phyloP scores from a whole-genome alignment of 768 basidiomycete genomes.

The Phallus indusiatus region DNA sequence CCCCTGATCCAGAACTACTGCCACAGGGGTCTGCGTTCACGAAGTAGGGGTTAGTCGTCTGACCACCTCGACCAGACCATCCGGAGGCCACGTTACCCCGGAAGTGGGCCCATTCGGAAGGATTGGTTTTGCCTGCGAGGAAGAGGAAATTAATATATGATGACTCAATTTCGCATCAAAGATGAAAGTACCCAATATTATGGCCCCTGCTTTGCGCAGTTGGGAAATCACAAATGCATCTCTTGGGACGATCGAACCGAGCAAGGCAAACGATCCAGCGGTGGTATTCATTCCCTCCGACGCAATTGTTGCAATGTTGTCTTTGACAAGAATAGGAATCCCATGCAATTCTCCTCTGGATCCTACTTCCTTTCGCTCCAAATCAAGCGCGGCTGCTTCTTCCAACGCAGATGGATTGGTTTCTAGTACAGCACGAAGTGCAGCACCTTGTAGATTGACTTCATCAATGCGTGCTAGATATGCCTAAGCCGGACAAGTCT shows the following conservation, averaged over 20 bases:
- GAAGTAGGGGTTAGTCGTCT: constrained; percentile 31
- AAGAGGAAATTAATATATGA: neutral
- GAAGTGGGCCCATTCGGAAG: constrained; percentile 35
- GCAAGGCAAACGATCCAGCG: constrained; percentile 23
- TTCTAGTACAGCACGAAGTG: constrained; percentile 50
- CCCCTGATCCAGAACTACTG: constrained; percentile 34
- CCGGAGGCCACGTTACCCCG: constrained; percentile 30
- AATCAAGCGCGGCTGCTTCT: constrained; percentile 42
- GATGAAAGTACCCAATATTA: constrained; percentile 20
- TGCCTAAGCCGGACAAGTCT: constrained; percentile 28
- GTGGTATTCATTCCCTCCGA: constrained; percentile 19
- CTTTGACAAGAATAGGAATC: constrained; percentile 44
- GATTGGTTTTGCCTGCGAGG: constrained; percentile 27
- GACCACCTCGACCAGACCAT: constrained; percentile 39
- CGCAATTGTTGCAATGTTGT: constrained; percentile 27
- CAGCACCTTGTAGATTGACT: constrained; percentile 53
- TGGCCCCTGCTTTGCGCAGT: constrained; percentile 26
- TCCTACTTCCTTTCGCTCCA: constrained; percentile 31
- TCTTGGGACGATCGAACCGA: constrained; percentile 23
- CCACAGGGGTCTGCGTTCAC: constrained; percentile 32
- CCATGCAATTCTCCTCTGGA: constrained; percentile 43
- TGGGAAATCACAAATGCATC: constrained; percentile 22
- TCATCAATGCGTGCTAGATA: constrained; percentile 60
- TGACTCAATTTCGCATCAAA: neutral
- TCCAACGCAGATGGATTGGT: constrained; percentile 42